Evolutionary conservation across 495 filamentous ascomycete species (phyloP), one percentile per base, ranked within the genome.

Genomic region (Xylaria telfairii): DNA sequence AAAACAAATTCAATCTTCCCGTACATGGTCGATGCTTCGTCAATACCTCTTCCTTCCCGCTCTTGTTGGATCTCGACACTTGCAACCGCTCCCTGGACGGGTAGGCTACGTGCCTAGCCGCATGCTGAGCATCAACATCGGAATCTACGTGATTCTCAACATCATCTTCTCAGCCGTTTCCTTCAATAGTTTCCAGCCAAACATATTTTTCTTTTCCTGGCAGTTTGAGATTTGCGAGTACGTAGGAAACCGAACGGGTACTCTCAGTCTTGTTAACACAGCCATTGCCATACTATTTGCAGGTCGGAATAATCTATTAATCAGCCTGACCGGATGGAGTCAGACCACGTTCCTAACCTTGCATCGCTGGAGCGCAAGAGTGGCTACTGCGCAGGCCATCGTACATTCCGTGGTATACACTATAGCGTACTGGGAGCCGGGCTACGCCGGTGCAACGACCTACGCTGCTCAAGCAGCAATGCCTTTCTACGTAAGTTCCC

Each of bases 281-380:
- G 76, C 79, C 26, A 73, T 85, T 10, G 6, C 80, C 1, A 64
- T 84, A 3, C 74, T 87, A 10, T 56, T 56, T 17, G 51, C 51
- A 15, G 51, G 51, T 15, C 51, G 51, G 28, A 56, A 56, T 12
- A 56, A 56, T 30, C 2, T 56, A 3, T 19, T 56, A 24, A 56
- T 56, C 10, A 15, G 24, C 10, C 21, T 56, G 2, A 84, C 83
- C 4, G 78, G 83, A 72, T 86, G 84, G 84, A 74, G 76, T 3
- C 79, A 85, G 61, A 74, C 76, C 15, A 87, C 84, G 0, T 87
- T 74, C 59, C 15, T 85, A 8, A 69, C 86, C 0, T 73, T 85
- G 0, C 85, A 87, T 68, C 83, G 83, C 10, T 87, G 82, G 83
- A 73, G 84, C 2, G 85, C 82, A 13, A 70, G 76, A 9, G 57